These are phyloP conservation scores for Elsinoe necatrix DNA, from an alignment of 2,329 filamentous ascomycete genomes.

Conservation along the genomic window DNA sequence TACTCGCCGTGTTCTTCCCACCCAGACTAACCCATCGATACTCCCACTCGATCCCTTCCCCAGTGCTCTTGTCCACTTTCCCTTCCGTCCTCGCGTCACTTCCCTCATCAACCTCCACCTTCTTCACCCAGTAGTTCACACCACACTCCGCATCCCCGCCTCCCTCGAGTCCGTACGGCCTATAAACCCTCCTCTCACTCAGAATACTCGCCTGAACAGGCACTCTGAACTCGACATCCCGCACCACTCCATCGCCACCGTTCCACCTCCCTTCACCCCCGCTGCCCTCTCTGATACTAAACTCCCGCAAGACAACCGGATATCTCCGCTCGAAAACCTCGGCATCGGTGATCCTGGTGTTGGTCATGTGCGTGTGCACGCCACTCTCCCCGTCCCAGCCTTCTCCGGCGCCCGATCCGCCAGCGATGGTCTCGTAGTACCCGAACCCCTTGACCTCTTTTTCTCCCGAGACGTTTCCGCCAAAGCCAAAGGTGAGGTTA, in stretches of 20 bases:
- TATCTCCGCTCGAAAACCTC: conserved; percentile 73
- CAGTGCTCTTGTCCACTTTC: conserved; percentile 17
- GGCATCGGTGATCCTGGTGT: conserved; percentile 72
- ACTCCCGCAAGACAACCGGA: conserved; percentile 63
- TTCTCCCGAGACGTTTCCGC: conserved; percentile 53
- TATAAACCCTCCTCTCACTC: conserved; percentile 65
- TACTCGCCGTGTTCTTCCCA: conserved; percentile 69
- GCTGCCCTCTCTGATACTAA: conserved; percentile 54
- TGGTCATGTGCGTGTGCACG: conserved; percentile 81
- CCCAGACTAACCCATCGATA: conserved; percentile 62
- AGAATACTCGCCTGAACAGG: conserved; percentile 72
- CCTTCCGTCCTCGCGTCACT: conserved; percentile 24
- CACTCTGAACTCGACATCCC: conserved; percentile 74
- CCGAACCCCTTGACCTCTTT: conserved; percentile 67
- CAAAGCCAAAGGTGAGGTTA: conserved; percentile 77
- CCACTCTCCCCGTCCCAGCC: conserved; percentile 65
- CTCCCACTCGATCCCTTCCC: conserved; percentile 22
- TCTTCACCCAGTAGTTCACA: conserved; percentile 78
- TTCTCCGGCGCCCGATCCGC: conserved; percentile 64
- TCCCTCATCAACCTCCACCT: conserved; percentile 40
- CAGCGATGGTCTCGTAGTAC: conserved; percentile 80
- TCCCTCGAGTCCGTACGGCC: conserved; percentile 75
- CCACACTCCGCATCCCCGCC: conserved; percentile 72
- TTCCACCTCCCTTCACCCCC: conserved; percentile 57
- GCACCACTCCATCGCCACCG: conserved; percentile 68